Evolutionary conservation across 2,329 filamentous ascomycete species (phyloP).

Genomic region (Pochonia chlamydosporia): DNA sequence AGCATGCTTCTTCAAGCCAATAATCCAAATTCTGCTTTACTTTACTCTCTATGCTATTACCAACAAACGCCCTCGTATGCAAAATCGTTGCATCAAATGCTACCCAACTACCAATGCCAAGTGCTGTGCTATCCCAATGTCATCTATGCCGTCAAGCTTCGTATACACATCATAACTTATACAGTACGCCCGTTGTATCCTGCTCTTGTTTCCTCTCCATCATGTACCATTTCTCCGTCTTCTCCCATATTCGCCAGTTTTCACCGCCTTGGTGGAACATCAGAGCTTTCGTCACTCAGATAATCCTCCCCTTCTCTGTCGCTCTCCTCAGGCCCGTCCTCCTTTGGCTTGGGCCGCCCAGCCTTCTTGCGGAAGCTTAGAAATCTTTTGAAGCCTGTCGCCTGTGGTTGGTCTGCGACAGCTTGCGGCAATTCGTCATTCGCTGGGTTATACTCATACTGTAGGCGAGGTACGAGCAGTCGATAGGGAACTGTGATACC

Average conservation of each 20-base stretch:
- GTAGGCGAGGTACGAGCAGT: conserved; percentile 74
- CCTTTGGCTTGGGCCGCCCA: conserved; percentile 11
- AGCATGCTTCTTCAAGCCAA: background rate
- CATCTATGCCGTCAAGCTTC: background rate
- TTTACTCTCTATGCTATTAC: background rate
- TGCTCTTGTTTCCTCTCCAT: background rate
- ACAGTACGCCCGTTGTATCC: background rate
- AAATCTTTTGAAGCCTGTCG: conserved; percentile 37
- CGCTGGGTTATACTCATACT: conserved; percentile 47
- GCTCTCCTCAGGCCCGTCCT: conserved; percentile 15
- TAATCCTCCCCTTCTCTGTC: conserved; percentile 17
- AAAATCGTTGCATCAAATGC: background rate
- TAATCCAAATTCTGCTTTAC: background rate
- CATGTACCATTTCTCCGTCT: conserved; percentile 5
- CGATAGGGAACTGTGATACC: conserved; percentile 87
- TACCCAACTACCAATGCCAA: background rate
- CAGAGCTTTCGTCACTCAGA: conserved; percentile 7
- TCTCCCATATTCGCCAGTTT: background rate
- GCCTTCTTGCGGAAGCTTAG: conserved; percentile 38
- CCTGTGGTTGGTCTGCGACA: conserved; percentile 22
- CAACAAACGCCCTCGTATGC: background rate
- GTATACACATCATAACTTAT: background rate
- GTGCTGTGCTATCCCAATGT: background rate
- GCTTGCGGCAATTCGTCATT: conserved; percentile 25
- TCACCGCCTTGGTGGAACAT: conserved; percentile 7